A percentile compares a stretch with the other conserved stretches of the same genome.
phyloP scores from a whole-genome alignment of 768 basidiomycete genomes.

The Lactarius evosmus region DNA sequence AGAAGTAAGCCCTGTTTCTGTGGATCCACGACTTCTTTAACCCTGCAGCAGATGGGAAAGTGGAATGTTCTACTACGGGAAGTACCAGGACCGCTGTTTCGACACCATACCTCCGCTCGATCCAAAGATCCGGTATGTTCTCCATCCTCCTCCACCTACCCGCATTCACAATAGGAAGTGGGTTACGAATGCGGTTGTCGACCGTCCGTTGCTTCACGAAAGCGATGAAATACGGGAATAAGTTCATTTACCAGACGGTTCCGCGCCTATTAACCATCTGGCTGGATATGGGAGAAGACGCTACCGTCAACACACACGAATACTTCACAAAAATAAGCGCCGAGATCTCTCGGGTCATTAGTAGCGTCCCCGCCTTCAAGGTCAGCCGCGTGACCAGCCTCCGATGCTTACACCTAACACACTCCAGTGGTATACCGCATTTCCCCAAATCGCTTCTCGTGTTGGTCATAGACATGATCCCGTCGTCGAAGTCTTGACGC shows the following conservation, averaged over 20 bases:
- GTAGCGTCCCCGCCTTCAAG: slow-evolving; percentile 73
- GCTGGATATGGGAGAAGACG: slow-evolving; percentile 82
- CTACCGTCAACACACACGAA: slow-evolving; percentile 33
- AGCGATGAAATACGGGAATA: slow-evolving; percentile 80
- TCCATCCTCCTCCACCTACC: slow-evolving; percentile 1
- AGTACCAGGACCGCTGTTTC: slow-evolving; percentile 80
- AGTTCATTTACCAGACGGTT: slow-evolving; percentile 94
- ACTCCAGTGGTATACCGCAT: slow-evolving; percentile 87
- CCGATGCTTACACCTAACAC: slow-evolving; percentile 8
- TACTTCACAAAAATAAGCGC: slow-evolving; percentile 56
- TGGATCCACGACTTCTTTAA: neutral
- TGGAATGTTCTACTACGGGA: slow-evolving; percentile 80
- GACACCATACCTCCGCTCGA: slow-evolving; percentile 50
- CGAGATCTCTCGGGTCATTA: slow-evolving; percentile 52
- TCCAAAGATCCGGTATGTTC: slow-evolving; percentile 43
- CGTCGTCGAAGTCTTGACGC: slow-evolving; percentile 57
- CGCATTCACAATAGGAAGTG: slow-evolving; percentile 40
- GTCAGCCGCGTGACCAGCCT: slow-evolving; percentile 38
- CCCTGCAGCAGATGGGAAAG: slow-evolving; percentile 66
- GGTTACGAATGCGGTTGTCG: slow-evolving; percentile 58
- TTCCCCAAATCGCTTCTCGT: slow-evolving; percentile 95
- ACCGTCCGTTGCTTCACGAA: slow-evolving; percentile 65
- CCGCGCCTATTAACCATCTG: slow-evolving; percentile 92
- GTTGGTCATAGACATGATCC: slow-evolving; percentile 69
- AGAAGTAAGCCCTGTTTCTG: slow-evolving; percentile 42